Base-by-base conservation (phyloP, 164 flowering plant genomes). In the Magnolia sinica region DNA sequence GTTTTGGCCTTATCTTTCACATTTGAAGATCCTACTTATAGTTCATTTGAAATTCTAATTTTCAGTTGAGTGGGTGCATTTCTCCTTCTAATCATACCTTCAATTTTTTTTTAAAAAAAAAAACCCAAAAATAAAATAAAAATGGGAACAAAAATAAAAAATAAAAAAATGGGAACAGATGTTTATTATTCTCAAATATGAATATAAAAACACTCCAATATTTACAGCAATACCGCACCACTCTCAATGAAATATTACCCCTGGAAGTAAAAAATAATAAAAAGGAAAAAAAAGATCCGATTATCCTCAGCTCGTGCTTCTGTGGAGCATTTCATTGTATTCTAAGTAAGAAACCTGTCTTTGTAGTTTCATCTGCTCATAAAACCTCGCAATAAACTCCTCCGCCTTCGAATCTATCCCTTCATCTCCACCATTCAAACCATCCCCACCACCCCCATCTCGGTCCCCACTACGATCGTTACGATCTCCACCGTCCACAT, bases 381-480 rank as follows among this genome's bases (percentile, higher is more conserved):
- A 87, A 82, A 92, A 92, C 31, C 84, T 84, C 3, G 86, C 89
- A 23, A 92, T 92, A 76, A 92, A 92, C 83, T 86, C 78, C 76
- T 93, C 96, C 0, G 96, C 97, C 74, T 83, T 89, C 16, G 64
- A 11, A 76, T 93, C 97, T 68, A 92, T 86, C 80, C 80, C 89
- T 77, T 83, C 85, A 23, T 87, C 90, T 70, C 73, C 84, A 8
- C 19, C n/a, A 50, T 76, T 71, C 22, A 20, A 70, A 0, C 10
- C 78, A 14, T 69, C 68, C 22, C 74, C 76, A 4, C 61, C 2
- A 16, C 61, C 61, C 45, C 45, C 45, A 37, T 37, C 7, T 37
- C 45, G 45, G 45, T 72, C 80, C 14, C 72, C 61, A 16, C 20
- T 70, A 11, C 72, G 55, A 10, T 73, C 68, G 59, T 79, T 37